A percentile compares a stretch with the other conserved stretches of the same genome.
phyloP scores from a whole-genome alignment of 257 asterid species.

The Lycium ferocissimum region DNA sequence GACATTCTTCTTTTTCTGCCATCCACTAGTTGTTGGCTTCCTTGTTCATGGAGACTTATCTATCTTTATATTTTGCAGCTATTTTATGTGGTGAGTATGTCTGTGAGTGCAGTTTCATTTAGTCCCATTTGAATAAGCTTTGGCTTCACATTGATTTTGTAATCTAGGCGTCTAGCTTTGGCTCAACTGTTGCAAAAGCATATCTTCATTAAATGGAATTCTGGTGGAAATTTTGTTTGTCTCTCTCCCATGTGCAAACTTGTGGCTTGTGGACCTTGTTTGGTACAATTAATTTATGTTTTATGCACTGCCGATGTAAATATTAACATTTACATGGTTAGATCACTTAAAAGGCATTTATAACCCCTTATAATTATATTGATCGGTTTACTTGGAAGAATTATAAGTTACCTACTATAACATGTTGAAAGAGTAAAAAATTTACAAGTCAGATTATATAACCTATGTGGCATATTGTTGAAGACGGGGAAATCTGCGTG shows the following conservation, averaged over 20 bases:
- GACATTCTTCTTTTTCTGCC: conserved; percentile 11
- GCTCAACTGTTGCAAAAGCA: background rate
- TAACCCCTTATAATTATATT: background rate
- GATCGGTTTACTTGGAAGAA: background rate
- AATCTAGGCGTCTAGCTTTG: background rate
- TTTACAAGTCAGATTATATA: no score
- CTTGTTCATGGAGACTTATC: conserved; percentile 6
- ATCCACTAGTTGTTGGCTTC: conserved; percentile 24
- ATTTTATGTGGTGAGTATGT: background rate
- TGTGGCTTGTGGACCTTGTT: background rate
- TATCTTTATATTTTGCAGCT: background rate
- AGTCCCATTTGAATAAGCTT: background rate
- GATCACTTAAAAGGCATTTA: no score
- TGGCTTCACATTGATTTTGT: background rate
- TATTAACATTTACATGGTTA: no score
- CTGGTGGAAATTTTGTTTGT: background rate
- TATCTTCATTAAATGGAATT: background rate
- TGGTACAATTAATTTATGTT: no score
- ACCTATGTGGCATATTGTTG: no score
- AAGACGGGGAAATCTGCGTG: no score
- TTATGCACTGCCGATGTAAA: no score
- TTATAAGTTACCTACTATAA: background rate
- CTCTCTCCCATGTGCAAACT: background rate
- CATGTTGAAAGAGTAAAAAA: background rate
- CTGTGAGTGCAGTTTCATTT: background rate